Evolutionary conservation across 2,329 filamentous ascomycete species (phyloP).

Genomic region (Cyclaneusma minus): DNA sequence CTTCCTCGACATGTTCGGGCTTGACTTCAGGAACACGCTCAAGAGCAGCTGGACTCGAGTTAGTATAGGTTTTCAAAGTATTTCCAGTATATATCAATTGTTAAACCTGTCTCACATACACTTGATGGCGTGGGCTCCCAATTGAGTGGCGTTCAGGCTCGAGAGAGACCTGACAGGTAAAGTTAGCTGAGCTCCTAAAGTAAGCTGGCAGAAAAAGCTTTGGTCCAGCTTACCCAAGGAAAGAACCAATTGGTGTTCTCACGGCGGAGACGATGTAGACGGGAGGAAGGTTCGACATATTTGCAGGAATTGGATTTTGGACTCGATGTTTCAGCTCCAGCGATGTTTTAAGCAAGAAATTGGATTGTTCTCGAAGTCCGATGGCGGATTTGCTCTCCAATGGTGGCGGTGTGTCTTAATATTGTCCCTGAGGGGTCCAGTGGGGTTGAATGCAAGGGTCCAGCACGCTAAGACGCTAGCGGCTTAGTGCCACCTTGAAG

Average conservation of each 20-base stretch:
- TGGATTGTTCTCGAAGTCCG: too few relatives aligned
- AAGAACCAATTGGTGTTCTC: slow-evolving; percentile 84
- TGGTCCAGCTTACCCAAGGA: slow-evolving; percentile 57
- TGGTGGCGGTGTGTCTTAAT: too few relatives aligned
- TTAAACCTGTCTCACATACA: slow-evolving; percentile 34
- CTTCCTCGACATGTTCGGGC: slow-evolving; percentile 80
- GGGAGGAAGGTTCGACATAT: slow-evolving; percentile 65
- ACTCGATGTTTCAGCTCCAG: slow-evolving; percentile 1
- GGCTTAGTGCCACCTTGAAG: too few relatives aligned
- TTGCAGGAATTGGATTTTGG: slow-evolving; percentile 16
- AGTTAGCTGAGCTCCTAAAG: slow-evolving; percentile 4
- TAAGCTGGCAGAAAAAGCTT: slow-evolving; percentile 49
- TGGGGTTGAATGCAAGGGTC: too few relatives aligned
- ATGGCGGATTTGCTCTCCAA: too few relatives aligned
- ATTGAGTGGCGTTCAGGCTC: slow-evolving; percentile 69
- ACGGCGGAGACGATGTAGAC: slow-evolving; percentile 93
- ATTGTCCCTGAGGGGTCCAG: too few relatives aligned
- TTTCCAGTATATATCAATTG: neutral
- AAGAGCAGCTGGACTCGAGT: slow-evolving; percentile 44
- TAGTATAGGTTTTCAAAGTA: slow-evolving; percentile 4
- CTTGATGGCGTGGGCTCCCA: slow-evolving; percentile 88
- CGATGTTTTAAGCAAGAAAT: slow-evolving; percentile 2
- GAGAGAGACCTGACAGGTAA: slow-evolving; percentile 56
- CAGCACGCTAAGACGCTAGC: too few relatives aligned
- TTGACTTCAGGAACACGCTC: slow-evolving; percentile 77